phyloP scores from a whole-genome alignment of 2,329 filamentous ascomycete species.

The Blastomyces percursus region DNA sequence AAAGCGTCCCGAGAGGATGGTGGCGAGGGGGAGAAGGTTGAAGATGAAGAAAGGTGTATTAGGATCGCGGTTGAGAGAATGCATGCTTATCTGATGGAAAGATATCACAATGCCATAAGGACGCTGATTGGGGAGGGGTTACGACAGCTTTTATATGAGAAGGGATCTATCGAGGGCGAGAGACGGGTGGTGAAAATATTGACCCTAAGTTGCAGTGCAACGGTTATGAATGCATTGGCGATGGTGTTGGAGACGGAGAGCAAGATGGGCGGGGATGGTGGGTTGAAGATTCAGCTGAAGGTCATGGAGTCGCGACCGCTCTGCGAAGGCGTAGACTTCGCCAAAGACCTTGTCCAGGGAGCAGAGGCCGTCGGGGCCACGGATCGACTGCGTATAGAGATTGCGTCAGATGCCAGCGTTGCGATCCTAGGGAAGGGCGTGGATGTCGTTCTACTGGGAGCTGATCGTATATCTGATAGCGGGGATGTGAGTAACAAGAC shows the following conservation, averaged over 20 bases:
- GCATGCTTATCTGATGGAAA: constrained; percentile 17
- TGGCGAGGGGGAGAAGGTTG: neutral
- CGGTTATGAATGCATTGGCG: constrained; percentile 34
- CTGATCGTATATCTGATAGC: constrained; percentile 48
- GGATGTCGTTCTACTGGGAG: constrained; percentile 52
- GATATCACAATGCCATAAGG: constrained; percentile 1
- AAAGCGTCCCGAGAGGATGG: neutral
- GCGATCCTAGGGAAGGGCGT: constrained; percentile 43
- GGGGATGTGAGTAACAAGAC: constrained; percentile 58
- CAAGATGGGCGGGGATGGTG: neutral
- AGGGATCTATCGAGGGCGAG: constrained; percentile 4
- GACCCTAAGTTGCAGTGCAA: constrained; percentile 54
- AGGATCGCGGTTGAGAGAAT: constrained; percentile 2
- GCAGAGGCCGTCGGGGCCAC: constrained; percentile 17
- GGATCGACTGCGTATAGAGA: constrained; percentile 32
- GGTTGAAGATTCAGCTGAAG: constrained; percentile 34
- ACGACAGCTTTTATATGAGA: constrained; percentile 14
- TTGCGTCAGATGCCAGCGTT: constrained; percentile 52
- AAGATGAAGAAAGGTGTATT: neutral
- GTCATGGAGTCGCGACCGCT: constrained; percentile 57
- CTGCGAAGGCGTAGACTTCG: constrained; percentile 53
- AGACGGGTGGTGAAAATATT: constrained; percentile 38
- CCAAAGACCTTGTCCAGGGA: constrained; percentile 31
- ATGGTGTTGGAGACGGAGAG: constrained; percentile 7
- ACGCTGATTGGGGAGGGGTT: constrained; percentile 19